phyloP scores from a whole-genome alignment of 805 yeast species.

The Monosporozyma servazzii region DNA sequence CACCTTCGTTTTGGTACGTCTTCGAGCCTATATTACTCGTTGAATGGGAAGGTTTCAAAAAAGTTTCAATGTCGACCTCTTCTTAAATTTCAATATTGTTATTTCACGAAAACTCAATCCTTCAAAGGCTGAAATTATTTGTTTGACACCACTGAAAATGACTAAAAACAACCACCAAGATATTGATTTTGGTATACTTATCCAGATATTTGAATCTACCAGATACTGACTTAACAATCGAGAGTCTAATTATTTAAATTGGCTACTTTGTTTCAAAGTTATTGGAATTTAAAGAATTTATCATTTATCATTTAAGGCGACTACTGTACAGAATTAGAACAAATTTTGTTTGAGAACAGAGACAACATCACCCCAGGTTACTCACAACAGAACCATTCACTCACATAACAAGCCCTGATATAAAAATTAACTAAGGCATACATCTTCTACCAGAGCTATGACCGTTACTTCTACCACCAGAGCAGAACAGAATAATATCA shows the following conservation, averaged over 20 bases:
- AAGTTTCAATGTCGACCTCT: background rate
- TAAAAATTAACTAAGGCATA: background rate
- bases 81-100: background rate
- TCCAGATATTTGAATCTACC: background rate
- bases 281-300: background rate
- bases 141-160: background rate
- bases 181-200: background rate
- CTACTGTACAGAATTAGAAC: background rate
- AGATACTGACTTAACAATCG: background rate
- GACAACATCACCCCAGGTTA: background rate
- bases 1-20: background rate
- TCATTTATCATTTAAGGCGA: background rate
- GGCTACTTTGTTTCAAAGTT: background rate
- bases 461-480: conserved; percentile 10
- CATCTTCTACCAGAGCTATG: background rate
- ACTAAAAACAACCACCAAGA: background rate
- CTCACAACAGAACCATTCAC: background rate
- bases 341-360: background rate
- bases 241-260: background rate
- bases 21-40: background rate
- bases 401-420: background rate
- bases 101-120: background rate
- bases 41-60: background rate
- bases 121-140: background rate
- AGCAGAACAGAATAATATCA: conserved; percentile 25